Evolutionary conservation across 2,329 filamentous ascomycete species (phyloP).

Genomic region (Fusarium floridanum): DNA sequence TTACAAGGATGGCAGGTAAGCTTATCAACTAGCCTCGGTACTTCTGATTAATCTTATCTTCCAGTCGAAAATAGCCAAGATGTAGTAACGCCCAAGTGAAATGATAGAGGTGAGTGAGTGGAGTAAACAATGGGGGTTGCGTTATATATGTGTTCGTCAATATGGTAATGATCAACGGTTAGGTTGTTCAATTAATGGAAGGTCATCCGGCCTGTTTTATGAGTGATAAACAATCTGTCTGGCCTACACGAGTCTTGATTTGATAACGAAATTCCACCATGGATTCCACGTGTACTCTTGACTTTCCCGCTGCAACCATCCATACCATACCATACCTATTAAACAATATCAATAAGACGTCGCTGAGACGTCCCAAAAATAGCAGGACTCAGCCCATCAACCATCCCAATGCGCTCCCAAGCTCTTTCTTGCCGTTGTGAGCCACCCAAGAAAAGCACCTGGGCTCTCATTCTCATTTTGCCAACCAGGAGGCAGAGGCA

Average conservation of each 20-base stretch:
- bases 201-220: background rate
- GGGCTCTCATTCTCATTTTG: background rate
- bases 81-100: background rate
- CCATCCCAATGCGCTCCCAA: background rate
- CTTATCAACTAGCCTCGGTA: background rate
- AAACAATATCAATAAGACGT: background rate
- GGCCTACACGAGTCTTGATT: background rate
- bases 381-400: background rate
- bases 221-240: background rate
- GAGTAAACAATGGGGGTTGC: background rate
- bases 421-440: background rate
- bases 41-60: background rate
- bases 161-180: background rate
- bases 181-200: background rate
- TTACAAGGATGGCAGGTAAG: constrained; percentile 4
- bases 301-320: background rate
- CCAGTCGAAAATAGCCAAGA: background rate
- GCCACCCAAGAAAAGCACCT: background rate
- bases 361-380: background rate
- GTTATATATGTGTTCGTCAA: background rate
- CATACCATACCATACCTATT: background rate
- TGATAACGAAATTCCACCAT: background rate
- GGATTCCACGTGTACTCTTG: background rate
- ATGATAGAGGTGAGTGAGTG: background rate
- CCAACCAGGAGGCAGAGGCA: background rate